phyloP scores from a whole-genome alignment of 306 rosid species.

The Sophora flavescens region DNA sequence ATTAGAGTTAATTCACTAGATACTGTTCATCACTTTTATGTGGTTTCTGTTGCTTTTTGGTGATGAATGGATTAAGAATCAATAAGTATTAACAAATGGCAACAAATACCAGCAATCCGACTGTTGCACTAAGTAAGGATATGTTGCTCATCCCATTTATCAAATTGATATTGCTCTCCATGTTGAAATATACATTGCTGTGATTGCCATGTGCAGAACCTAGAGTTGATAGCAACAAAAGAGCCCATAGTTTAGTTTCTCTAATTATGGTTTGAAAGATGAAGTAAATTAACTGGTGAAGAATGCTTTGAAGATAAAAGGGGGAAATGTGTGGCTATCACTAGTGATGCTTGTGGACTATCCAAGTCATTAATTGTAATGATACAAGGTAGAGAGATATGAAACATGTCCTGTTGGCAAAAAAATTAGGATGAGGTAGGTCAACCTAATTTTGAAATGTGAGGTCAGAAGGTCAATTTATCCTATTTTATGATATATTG shows the following conservation, averaged over 20 bases:
- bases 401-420: too few relatives aligned
- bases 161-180: slow-evolving; percentile 52
- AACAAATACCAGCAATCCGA: slow-evolving; percentile 79
- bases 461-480: too few relatives aligned
- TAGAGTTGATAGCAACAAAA: slow-evolving; percentile 40
- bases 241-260: slow-evolving; percentile 36
- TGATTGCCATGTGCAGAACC: slow-evolving; percentile 80
- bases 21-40: background rate
- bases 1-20: slow-evolving; percentile 13
- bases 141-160: slow-evolving; percentile 65
- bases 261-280: slow-evolving; percentile 9
- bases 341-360: background rate
- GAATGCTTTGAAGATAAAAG: slow-evolving; percentile 12
- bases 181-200: slow-evolving; percentile 45
- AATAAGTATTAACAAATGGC: slow-evolving; percentile 14
- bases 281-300: slow-evolving; percentile 7
- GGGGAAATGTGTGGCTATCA: background rate
- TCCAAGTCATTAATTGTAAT: background rate
- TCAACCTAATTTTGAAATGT: too few relatives aligned
- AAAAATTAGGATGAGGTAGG: background rate
- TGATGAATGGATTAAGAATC: slow-evolving; percentile 19
- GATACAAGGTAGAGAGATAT: too few relatives aligned
- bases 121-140: slow-evolving; percentile 87
- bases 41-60: slow-evolving; percentile 32
- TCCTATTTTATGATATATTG: too few relatives aligned